Conservation (phyloP, 805 yeast species). For the Wickerhamiella siamensis region DNA sequence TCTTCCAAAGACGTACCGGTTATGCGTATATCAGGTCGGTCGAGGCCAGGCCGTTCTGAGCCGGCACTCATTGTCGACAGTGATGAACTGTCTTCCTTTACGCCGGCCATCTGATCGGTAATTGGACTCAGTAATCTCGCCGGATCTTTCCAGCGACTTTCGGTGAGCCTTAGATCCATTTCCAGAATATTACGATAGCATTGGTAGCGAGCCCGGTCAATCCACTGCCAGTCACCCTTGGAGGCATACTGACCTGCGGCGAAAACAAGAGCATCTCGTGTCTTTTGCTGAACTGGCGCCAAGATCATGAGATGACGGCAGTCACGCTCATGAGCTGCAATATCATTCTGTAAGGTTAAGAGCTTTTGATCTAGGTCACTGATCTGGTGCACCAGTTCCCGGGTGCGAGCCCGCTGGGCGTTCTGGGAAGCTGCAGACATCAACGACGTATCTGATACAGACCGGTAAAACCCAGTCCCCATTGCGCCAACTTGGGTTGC, state of each 20-base stretch:
- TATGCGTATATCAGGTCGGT: neutral
- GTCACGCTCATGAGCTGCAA: constrained; percentile 27
- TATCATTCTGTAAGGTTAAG: constrained; percentile 20
- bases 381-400: constrained; percentile 2
- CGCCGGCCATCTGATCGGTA: neutral
- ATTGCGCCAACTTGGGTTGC: neutral
- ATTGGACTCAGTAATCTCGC: neutral
- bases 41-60: neutral
- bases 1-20: neutral
- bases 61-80: neutral
- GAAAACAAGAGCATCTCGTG: constrained; percentile 34
- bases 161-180: constrained; percentile 16
- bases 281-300: constrained; percentile 41
- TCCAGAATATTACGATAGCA: constrained; percentile 29
- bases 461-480: neutral
- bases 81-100: neutral
- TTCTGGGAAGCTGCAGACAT: neutral
- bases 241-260: constrained; percentile 36
- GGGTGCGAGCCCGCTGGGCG: neutral
- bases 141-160: constrained; percentile 1
- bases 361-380: constrained; percentile 26
- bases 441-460: constrained; percentile 3
- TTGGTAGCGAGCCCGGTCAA: constrained; percentile 34
- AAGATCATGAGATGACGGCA: constrained; percentile 31
- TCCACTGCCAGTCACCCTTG: constrained; percentile 43